Evolutionary conservation across 495 filamentous ascomycete species (phyloP), one percentile per base, ranked within the genome.

Genomic region (Poronia punctata): DNA sequence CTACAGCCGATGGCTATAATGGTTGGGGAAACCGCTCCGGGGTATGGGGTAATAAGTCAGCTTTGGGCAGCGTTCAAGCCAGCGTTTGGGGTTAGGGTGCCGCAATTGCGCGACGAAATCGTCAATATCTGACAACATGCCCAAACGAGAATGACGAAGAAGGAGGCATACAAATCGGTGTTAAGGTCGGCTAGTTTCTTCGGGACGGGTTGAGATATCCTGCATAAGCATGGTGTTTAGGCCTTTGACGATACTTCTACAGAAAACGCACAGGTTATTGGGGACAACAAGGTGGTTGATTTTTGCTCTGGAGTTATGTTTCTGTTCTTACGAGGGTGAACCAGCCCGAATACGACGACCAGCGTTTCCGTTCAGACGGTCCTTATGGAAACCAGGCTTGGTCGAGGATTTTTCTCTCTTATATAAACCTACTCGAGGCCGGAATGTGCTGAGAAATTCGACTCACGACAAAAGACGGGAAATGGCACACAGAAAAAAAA

Each of bases 11-110:
- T 16, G 64, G 62, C n/a, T 62, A 62, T 34, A 66, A 67, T 10
- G 83, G 83, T 45, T 89, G 84, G 84, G 79, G 83, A 40, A 78
- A 68, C 48, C 72, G 80, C 44, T 75, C 78, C 27, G 82, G 77
- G 20, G 83, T 85, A 41, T 88, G 84, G 84, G 82, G 83, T 28
- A 79, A 70, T 40, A 86, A 84, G 65, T 76, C 73, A 30, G 75
- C 74, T 19, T 68, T 85, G 21, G n/a, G n/a, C 25, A 78, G 81
- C 35, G 79, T 81, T 35, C 82, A 84, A 52, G 82, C 83, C 30
- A 84, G 82, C 34, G 83, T 86, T 43, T 88, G 83, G 83, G 82
- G 82, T 46, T 88, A 75, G 71, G 30, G 35, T 30, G 14, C 9
- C 25, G 35, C 21, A 25, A 16, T 3, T 12, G 28, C n/a, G n/a